These are phyloP conservation scores for Cytidiella melzeri DNA, from an alignment of 768 basidiomycete genomes.

Conservation along the genomic window DNA sequence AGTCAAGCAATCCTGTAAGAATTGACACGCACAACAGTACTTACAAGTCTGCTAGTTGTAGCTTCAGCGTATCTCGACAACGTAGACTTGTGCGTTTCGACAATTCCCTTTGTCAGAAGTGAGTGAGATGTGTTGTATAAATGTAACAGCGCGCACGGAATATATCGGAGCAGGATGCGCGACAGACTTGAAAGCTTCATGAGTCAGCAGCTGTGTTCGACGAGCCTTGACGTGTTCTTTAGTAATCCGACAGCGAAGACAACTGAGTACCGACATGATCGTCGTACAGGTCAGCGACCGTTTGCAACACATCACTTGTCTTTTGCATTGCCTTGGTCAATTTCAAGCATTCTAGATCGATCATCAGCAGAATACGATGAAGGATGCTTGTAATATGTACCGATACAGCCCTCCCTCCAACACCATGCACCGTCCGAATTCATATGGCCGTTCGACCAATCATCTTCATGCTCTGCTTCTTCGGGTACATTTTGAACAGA, in stretches of 20 bases:
- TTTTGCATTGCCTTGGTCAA: conserved; percentile 76
- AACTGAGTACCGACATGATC: conserved; percentile 50
- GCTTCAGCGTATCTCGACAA: conserved; percentile 60
- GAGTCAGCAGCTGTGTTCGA: conserved; percentile 63
- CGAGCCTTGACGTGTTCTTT: conserved; percentile 55
- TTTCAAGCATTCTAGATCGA: conserved; percentile 78
- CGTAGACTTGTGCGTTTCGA: conserved; percentile 73
- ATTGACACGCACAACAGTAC: not conserved
- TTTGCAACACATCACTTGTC: conserved; percentile 66
- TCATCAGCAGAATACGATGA: not conserved
- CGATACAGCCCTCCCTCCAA: conserved; percentile 74
- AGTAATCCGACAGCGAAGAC: not conserved
- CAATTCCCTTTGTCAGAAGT: conserved; percentile 42
- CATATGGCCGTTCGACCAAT: conserved; percentile 41
- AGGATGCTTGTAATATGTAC: conserved; percentile 30
- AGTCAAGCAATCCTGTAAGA: no score
- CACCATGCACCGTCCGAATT: conserved; percentile 82
- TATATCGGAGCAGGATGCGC: conserved; percentile 73
- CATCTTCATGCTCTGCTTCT: conserved; percentile 39
- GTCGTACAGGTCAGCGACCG: conserved; percentile 72
- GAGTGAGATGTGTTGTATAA: not conserved
- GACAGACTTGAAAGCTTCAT: conserved; percentile 69
- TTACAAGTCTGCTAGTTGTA: conserved; percentile 31
- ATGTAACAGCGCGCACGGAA: conserved; percentile 37
- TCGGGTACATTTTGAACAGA: conserved; percentile 29